Evolutionary conservation across 305 asterid species (phyloP).

Genomic region (Plantago rigida): DNA sequence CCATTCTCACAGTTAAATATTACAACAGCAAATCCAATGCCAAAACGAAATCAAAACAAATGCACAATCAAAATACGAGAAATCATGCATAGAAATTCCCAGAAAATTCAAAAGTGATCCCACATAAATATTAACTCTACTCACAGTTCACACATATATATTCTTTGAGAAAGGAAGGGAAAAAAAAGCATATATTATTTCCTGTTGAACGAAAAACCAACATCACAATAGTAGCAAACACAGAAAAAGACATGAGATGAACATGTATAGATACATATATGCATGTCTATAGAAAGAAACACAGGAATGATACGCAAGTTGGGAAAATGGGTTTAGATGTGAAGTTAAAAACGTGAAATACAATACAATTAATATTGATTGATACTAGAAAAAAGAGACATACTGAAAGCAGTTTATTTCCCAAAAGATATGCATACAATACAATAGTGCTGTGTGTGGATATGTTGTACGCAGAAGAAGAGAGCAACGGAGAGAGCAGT

Average conservation of each 20-base stretch:
- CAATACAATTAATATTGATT: neutral
- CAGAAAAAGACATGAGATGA: conserved; percentile 9
- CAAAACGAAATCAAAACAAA: conserved; percentile 12
- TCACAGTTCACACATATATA: conserved; percentile 16
- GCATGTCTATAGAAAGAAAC: conserved; percentile 25
- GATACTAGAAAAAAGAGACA: conserved; percentile 13
- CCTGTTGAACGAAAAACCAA: conserved; percentile 14
- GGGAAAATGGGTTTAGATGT: conserved; percentile 37
- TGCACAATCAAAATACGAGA: conserved; percentile 18
- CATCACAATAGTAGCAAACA: conserved; percentile 14
- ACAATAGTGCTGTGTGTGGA: neutral
- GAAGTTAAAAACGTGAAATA: conserved; percentile 36
- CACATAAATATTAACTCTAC: conserved; percentile 27
- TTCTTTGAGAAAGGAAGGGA: neutral
- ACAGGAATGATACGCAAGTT: conserved; percentile 22
- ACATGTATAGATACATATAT: conserved; percentile 11
- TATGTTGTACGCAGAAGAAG: neutral
- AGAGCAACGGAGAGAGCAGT: neutral
- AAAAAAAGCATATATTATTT: conserved; percentile 27
- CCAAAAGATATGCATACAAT: conserved; percentile 2
- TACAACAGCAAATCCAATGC: conserved; percentile 15
- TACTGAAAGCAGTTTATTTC: conserved; percentile 21
- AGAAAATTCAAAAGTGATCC: conserved; percentile 34
- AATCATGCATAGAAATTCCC: neutral
- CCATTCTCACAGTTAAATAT: conserved; percentile 4